Conservation (phyloP, 768 basidiomycete genomes). For the Wakefieldia striispora region DNA sequence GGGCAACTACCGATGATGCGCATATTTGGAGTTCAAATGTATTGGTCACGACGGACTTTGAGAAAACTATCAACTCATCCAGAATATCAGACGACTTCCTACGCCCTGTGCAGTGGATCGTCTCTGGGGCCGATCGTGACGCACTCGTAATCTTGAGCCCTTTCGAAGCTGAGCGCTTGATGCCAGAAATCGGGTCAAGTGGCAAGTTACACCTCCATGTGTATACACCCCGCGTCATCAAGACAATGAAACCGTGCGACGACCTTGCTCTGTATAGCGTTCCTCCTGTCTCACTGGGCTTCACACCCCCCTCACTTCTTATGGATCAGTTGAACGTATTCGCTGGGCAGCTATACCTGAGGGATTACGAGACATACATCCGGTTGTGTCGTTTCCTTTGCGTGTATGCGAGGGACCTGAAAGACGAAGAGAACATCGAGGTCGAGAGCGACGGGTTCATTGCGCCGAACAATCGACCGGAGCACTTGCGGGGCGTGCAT, state of each 20-base stretch:
- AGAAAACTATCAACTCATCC: slow-evolving; percentile 5
- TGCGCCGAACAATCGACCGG: slow-evolving; percentile 11
- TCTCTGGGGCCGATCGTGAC: slow-evolving; percentile 7
- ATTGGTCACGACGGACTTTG: slow-evolving; percentile 18
- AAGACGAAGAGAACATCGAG: slow-evolving; percentile 2
- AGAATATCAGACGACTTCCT: slow-evolving; percentile 14
- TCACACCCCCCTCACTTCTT: not conserved
- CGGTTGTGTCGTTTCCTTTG: slow-evolving; percentile 28
- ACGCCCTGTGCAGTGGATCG: slow-evolving; percentile 31
- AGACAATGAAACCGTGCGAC: slow-evolving; percentile 38
- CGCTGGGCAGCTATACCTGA: slow-evolving; percentile 33
- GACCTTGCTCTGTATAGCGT: slow-evolving; percentile 18
- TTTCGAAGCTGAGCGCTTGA: slow-evolving; percentile 37
- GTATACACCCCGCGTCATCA: slow-evolving; percentile 39
- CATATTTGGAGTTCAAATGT: slow-evolving; percentile 18
- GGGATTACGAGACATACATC: slow-evolving; percentile 26
- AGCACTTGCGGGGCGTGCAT: not conserved
- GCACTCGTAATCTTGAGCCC: slow-evolving; percentile 42
- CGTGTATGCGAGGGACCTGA: slow-evolving; percentile 19
- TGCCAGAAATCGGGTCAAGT: slow-evolving; percentile 35
- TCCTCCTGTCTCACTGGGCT: slow-evolving; percentile 1
- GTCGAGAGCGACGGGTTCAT: slow-evolving; percentile 23
- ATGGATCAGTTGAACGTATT: slow-evolving; percentile 30
- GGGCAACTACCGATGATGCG: slow-evolving; percentile 13
- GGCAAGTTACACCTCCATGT: slow-evolving; percentile 38